Conservation (phyloP, 371 early-diverging fungal species). For the Mortierella sp. region DNA sequence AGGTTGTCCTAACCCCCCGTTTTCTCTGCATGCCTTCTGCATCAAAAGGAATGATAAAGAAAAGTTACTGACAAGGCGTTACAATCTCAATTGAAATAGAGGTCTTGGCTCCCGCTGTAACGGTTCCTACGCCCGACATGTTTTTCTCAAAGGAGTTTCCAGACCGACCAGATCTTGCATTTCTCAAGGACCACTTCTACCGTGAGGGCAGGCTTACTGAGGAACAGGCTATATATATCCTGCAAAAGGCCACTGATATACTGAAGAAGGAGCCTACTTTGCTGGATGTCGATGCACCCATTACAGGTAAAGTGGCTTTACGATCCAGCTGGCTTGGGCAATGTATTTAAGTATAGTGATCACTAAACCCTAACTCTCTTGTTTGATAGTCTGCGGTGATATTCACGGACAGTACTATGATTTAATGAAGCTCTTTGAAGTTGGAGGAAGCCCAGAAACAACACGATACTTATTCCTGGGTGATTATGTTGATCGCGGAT, state of each 20-base stretch:
- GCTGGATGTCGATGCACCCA: constrained; percentile 90
- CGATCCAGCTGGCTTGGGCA: neutral
- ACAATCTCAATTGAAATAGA: too few species aligned
- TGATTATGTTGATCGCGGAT: constrained; percentile 99
- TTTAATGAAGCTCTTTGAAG: constrained; percentile 98
- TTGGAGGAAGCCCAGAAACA: constrained; percentile 93
- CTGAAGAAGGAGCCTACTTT: constrained; percentile 86
- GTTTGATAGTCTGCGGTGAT: constrained; percentile 93
- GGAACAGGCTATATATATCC: constrained; percentile 89
- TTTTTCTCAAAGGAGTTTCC: constrained; percentile 71
- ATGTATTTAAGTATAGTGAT: neutral
- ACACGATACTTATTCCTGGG: constrained; percentile 95
- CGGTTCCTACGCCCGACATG: constrained; percentile 66
- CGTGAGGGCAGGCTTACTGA: constrained; percentile 93
- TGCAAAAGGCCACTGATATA: constrained; percentile 79
- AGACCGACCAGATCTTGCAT: constrained; percentile 83
- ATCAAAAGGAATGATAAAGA: too few species aligned
- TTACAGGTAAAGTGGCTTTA: constrained; percentile 86
- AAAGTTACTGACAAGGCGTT: too few species aligned
- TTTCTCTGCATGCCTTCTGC: neutral
- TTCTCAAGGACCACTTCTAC: constrained; percentile 90
- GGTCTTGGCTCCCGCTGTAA: constrained; percentile 68
- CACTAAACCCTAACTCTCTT: neutral
- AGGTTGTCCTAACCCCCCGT: neutral
- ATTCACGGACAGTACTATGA: constrained; percentile 99